Percentiles rank a stretch among this genome's conserved stretches.
phyloP scores from a whole-genome alignment of 2,329 filamentous ascomycete genomes.

The Trichoderma breve region DNA sequence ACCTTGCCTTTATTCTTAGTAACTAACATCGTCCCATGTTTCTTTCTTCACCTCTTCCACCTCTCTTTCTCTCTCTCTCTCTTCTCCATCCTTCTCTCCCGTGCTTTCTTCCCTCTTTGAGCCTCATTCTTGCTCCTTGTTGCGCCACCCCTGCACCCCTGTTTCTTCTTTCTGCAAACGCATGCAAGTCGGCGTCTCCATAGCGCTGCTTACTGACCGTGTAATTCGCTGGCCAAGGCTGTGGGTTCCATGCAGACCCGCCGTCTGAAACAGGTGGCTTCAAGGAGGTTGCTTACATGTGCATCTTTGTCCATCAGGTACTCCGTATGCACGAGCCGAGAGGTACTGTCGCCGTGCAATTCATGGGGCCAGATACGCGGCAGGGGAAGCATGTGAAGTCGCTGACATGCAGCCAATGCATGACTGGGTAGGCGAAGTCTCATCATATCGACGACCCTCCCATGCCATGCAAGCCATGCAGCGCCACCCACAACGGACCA shows the following conservation, averaged over 20 bases:
- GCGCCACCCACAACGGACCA: constrained; percentile 4
- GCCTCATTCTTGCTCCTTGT: background rate
- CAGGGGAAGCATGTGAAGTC: constrained; percentile 2
- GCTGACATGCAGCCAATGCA: constrained; percentile 16
- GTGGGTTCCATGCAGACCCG: constrained; percentile 14
- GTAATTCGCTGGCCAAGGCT: background rate
- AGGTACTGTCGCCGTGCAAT: background rate
- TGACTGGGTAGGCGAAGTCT: background rate
- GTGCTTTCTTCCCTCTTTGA: background rate
- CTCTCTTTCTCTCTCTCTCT: background rate
- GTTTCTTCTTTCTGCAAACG: constrained; percentile 14
- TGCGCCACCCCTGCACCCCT: background rate
- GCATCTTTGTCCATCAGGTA: background rate
- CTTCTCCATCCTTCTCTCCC: background rate
- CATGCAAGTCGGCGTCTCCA: constrained; percentile 17
- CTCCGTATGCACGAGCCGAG: background rate
- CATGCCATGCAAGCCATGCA: constrained; percentile 11
- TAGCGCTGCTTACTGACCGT: background rate
- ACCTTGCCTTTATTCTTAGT: background rate
- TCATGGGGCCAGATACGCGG: background rate
- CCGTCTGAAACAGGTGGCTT: constrained; percentile 12
- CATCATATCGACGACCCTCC: constrained; percentile 11
- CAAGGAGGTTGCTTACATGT: constrained; percentile 14
- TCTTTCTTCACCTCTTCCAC: background rate
- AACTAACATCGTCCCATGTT: too few relatives aligned